Base-by-base conservation (phyloP, 2,329 filamentous ascomycete genomes). In the Epichloe bromicola region DNA sequence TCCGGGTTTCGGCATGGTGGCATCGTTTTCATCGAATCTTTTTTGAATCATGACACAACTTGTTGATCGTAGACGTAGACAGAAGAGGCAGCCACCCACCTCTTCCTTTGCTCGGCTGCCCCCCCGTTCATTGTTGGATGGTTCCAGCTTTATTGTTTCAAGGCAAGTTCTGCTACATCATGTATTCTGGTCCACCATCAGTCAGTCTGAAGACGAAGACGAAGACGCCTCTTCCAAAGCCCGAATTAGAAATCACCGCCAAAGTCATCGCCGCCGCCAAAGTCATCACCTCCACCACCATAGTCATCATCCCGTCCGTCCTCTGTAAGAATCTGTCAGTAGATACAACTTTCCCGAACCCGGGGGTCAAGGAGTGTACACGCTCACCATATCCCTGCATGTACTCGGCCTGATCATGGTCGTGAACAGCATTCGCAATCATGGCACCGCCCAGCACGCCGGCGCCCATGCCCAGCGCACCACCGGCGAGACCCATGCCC, bases 391-490 rank as follows among this genome's bases (percentile, higher is more conserved):
- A 71, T 51, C 72, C 73, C 0, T 74, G 66, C 40, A 68, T 59
- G 51, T 75, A 83, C 33, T 78, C 76, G 5, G 79, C 72, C 53
- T 83, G 68, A 57, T 86, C 67, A 45, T 75, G 64, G 54, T 83
- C 78, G 51, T 85, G 69, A 48, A 90, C 73, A 1, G 83, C 82
- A 61, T 85, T 74, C 2, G 75, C 83, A 34, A 95, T 67, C 60
- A 95, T 55, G 55, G 80, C 78, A 51, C 89, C 89, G 58, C 88
- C 90, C 1, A 95, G 60, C 63, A 95, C 62, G 65, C 89, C 89
- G 56, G 85, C 89, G 58, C 88, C 89, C 4, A 87, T 66, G 70
- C 89, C 89, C 42, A 95, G 70, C 20, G 86, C 86, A 48, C 83
- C 88, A 46, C 86, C 88, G 1, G 75, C 79, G 53, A 78, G 74